These are phyloP conservation scores for Pilaira anomala DNA, from an alignment of 192 early-diverging fungal species.

Conservation along the genomic window DNA sequence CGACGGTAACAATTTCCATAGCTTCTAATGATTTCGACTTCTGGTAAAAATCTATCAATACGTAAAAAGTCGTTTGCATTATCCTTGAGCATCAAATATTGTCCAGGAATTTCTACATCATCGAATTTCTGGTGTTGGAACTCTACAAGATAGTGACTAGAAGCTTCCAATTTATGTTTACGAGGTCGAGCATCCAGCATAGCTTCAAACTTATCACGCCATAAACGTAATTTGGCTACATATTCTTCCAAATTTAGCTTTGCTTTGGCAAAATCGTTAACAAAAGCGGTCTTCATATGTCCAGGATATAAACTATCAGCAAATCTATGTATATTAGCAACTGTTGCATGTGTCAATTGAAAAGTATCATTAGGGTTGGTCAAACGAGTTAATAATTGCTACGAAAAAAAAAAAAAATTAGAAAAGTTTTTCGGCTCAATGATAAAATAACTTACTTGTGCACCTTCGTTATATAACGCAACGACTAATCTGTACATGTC, in stretches of 20 bases:
- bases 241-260: conserved; percentile 83
- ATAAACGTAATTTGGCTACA: conserved; percentile 82
- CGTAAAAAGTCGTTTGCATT: conserved; percentile 88
- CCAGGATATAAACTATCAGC: conserved; percentile 83
- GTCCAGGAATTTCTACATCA: conserved; percentile 97
- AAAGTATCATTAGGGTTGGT: conserved; percentile 60
- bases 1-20: conserved; percentile 72
- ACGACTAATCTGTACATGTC: conserved; percentile 96
- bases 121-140: conserved; percentile 99
- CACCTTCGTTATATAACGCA: conserved; percentile 85
- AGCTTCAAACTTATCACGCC: conserved; percentile 92
- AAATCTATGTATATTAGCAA: conserved; percentile 81
- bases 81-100: conserved; percentile 79
- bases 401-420: background rate
- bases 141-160: conserved; percentile 91
- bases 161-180: conserved; percentile 80
- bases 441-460: conserved; percentile 66
- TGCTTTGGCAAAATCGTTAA: conserved; percentile 87
- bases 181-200: conserved; percentile 78
- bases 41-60: conserved; percentile 92
- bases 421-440: background rate
- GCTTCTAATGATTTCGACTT: conserved; percentile 78
- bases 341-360: conserved; percentile 62
- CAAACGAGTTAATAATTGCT: conserved; percentile 66
- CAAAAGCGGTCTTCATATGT: conserved; percentile 76